These are phyloP conservation scores for Cetradonia linearis DNA, from an alignment of 495 filamentous ascomycete genomes.

Conservation along the genomic window DNA sequence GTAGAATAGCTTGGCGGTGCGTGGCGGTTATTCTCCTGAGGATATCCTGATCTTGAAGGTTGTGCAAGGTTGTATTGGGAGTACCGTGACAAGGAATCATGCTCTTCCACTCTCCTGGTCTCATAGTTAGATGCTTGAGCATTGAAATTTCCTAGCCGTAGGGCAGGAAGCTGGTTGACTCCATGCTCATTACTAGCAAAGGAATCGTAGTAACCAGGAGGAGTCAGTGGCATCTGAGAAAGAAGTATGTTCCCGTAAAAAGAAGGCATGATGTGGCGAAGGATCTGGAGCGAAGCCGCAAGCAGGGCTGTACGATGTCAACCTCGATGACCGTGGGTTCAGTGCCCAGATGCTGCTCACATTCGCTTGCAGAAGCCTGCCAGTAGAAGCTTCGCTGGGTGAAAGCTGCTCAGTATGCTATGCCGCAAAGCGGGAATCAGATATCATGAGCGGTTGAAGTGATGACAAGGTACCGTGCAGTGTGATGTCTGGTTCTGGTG, in stretches of 20 bases:
- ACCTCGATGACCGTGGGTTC: background rate
- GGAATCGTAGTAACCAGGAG: slow-evolving; percentile 21
- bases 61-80: slow-evolving; percentile 14
- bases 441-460: slow-evolving; percentile 10
- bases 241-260: slow-evolving; percentile 17
- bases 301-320: background rate
- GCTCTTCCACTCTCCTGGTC: slow-evolving; percentile 5
- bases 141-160: background rate
- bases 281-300: background rate
- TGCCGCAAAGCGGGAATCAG: background rate
- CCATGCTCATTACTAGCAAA: slow-evolving; percentile 11
- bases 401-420: background rate
- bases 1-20: slow-evolving; percentile 2
- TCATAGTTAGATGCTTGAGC: slow-evolving; percentile 3
- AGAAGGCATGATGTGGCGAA: slow-evolving; percentile 21
- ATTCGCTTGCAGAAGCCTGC: slow-evolving; percentile 6
- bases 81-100: slow-evolving; percentile 7
- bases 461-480: background rate
- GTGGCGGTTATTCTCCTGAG: slow-evolving; percentile 13
- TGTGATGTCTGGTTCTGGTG: background rate
- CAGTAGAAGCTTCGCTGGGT: slow-evolving; percentile 1
- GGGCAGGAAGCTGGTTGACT: slow-evolving; percentile 6
- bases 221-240: slow-evolving; percentile 22
- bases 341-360: background rate
- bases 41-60: slow-evolving; percentile 3